phyloP scores from a whole-genome alignment of 345 rosid species.

The Brassica rapa region DNA sequence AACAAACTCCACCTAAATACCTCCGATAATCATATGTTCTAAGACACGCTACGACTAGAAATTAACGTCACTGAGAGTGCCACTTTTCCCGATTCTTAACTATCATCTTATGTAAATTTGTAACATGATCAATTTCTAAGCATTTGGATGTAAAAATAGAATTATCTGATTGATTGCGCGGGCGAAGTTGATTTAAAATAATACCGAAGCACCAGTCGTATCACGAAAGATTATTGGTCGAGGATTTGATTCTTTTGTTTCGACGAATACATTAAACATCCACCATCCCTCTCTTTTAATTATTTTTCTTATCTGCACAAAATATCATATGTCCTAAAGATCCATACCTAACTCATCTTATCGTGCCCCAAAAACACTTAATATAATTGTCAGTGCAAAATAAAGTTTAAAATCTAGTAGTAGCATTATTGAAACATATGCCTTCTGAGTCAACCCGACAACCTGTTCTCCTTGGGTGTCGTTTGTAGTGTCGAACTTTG shows the following conservation, averaged over 20 bases:
- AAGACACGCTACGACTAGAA: not conserved
- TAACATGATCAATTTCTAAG: not conserved
- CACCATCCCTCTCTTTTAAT: not conserved
- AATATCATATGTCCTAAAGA: not conserved
- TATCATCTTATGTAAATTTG: not conserved
- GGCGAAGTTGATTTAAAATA: not conserved
- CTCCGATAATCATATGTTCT: not conserved
- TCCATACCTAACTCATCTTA: constrained; percentile 19
- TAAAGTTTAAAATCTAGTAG: too few species aligned
- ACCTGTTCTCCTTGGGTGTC: not conserved
- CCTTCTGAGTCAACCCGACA: constrained; percentile 9
- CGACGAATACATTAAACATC: constrained; percentile 15
- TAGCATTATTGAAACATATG: constrained; percentile 2
- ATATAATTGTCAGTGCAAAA: too few species aligned
- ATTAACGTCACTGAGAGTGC: not conserved
- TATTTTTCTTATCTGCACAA: not conserved
- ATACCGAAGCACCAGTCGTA: not conserved
- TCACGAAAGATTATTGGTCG: constrained; percentile 16
- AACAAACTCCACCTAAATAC: too few species aligned
- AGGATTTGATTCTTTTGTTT: constrained; percentile 23
- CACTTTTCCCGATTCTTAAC: not conserved
- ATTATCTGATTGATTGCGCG: not conserved
- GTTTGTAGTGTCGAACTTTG: not conserved
- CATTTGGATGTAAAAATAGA: not conserved
- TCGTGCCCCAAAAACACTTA: not conserved